phyloP scores from a whole-genome alignment of 305 asterid species.

The Fraxinus latifolia region DNA sequence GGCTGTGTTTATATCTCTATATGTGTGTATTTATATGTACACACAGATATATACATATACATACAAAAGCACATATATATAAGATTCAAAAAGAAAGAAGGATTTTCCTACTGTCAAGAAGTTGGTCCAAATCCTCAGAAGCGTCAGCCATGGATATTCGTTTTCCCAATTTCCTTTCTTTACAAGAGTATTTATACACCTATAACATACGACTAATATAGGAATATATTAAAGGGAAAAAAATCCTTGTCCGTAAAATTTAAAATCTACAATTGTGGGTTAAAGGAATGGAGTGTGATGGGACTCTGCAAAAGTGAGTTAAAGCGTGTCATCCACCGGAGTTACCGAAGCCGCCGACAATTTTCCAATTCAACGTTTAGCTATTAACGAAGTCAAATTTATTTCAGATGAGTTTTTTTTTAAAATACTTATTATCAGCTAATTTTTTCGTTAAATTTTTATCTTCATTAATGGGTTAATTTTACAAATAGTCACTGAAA shows the following conservation, averaged over 20 bases:
- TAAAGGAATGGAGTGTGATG: neutral
- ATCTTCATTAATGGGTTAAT: no score
- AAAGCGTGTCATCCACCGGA: neutral
- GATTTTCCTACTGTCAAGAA: slow-evolving; percentile 74
- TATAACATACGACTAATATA: neutral
- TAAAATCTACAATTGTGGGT: neutral
- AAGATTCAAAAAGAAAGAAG: neutral
- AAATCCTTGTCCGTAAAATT: neutral
- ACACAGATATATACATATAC: neutral
- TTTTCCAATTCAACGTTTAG: neutral
- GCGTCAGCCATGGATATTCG: slow-evolving; percentile 57
- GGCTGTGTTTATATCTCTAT: neutral
- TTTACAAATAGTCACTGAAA: no score
- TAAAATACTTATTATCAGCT: no score
- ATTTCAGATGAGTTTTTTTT: neutral
- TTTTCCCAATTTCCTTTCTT: slow-evolving; percentile 2
- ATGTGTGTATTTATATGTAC: neutral
- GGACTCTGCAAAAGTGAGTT: neutral
- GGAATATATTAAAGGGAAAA: neutral
- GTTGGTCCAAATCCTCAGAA: slow-evolving; percentile 86
- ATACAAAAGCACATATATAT: neutral
- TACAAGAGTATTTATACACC: neutral
- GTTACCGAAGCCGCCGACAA: neutral
- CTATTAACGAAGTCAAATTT: neutral
- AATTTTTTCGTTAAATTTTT: no score